Conservation (phyloP, 441 rosid species). For the Mallotus japonicus region DNA sequence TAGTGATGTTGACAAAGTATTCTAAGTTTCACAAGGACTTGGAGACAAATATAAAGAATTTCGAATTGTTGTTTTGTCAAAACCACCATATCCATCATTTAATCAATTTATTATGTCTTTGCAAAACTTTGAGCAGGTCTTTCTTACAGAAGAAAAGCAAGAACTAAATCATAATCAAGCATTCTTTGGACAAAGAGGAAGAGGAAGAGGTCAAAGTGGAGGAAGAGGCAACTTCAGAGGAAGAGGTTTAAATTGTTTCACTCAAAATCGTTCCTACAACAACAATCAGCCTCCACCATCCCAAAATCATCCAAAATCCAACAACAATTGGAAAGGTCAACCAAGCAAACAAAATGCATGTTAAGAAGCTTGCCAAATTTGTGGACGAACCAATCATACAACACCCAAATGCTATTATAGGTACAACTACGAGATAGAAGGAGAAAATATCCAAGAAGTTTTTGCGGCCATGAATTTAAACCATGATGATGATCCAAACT, state of each 20-base stretch:
- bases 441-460: not conserved
- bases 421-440: not conserved
- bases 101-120: not conserved
- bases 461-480: not conserved
- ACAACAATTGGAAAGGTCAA: not conserved
- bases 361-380: not conserved
- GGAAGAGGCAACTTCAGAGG: slow-evolving; percentile 3
- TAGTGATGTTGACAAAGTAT: slow-evolving; percentile 11
- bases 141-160: not conserved
- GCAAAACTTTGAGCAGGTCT: not conserved
- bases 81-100: too few relatives aligned
- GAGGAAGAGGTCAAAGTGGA: not conserved
- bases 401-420: not conserved
- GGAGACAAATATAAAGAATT: slow-evolving; percentile 7
- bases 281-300: not conserved
- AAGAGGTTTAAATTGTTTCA: slow-evolving; percentile 5
- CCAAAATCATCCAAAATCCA: slow-evolving; percentile 7
- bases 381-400: slow-evolving; percentile 7
- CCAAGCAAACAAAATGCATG: slow-evolving; percentile 5
- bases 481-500: not conserved
- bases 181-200: slow-evolving; percentile 10
- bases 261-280: not conserved
- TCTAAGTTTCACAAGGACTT: not conserved
- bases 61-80: not conserved
- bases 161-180: slow-evolving; percentile 6